phyloP scores from a whole-genome alignment of 257 asterid genomes.

The Nicotiana tabacum region DNA sequence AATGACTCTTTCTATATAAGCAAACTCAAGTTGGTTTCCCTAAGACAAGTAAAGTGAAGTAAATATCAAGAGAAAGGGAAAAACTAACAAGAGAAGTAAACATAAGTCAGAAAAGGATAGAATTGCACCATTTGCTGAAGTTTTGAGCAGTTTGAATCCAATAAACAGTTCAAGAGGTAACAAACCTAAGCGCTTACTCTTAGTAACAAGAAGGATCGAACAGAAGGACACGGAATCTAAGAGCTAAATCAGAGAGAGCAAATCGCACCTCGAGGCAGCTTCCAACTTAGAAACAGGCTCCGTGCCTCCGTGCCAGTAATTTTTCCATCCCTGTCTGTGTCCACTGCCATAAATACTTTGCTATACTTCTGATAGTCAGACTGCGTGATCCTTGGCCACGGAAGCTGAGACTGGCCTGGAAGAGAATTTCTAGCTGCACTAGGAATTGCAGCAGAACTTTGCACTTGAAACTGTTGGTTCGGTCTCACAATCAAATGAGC shows the following conservation, averaged over 20 bases:
- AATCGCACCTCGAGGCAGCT: conserved; percentile 70
- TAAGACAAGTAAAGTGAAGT: neutral
- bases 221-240: neutral
- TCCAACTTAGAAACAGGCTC: conserved; percentile 91
- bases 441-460: conserved; percentile 41
- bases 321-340: conserved; percentile 91
- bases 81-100: neutral
- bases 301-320: conserved; percentile 92
- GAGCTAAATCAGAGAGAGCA: neutral
- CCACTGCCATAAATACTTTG: conserved; percentile 88
- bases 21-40: neutral
- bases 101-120: neutral
- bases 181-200: neutral
- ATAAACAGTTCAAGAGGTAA: neutral
- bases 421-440: conserved; percentile 36
- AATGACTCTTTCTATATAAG: neutral
- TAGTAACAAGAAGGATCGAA: neutral
- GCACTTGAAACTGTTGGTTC: conserved; percentile 43
- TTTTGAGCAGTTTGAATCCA: neutral
- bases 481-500: conserved; percentile 33
- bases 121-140: neutral
- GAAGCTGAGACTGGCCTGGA: conserved; percentile 49
- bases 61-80: neutral
- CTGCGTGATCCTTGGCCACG: conserved; percentile 89
- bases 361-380: conserved; percentile 80